Evolutionary conservation across 176 grass and related monocot species (phyloP).

Genomic region (Typha latifolia): DNA sequence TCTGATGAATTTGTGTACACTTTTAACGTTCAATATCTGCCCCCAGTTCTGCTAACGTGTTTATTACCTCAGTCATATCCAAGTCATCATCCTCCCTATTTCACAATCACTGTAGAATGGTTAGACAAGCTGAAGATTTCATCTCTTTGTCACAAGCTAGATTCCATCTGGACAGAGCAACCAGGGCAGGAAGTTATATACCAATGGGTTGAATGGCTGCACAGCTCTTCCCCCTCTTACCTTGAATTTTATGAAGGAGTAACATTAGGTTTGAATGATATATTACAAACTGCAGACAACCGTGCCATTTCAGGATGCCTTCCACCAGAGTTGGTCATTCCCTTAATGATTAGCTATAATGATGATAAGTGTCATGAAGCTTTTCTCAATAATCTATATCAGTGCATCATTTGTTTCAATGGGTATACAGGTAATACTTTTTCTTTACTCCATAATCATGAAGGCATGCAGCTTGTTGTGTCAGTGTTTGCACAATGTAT

Average conservation of each 20-base stretch:
- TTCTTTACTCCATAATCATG: background rate
- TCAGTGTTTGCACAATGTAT: background rate
- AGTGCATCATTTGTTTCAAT: constrained; percentile 64
- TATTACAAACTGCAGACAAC: constrained; percentile 26
- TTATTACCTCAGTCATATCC: constrained; percentile 38
- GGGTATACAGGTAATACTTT: constrained; percentile 38
- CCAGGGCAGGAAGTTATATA: constrained; percentile 45
- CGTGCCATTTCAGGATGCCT: constrained; percentile 28
- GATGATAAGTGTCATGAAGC: constrained; percentile 40
- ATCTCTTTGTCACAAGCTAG: constrained; percentile 37
- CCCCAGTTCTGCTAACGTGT: constrained; percentile 41
- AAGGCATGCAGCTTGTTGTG: constrained; percentile 1
- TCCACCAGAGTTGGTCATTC: constrained; percentile 47
- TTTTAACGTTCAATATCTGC: constrained; percentile 35
- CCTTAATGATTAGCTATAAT: constrained; percentile 57
- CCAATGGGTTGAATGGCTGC: constrained; percentile 48
- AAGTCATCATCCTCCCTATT: constrained; percentile 36
- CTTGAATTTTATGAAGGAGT: constrained; percentile 40
- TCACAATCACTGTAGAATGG: constrained; percentile 36
- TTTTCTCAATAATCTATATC: constrained; percentile 49
- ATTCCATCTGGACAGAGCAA: constrained; percentile 41
- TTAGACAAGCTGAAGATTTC: constrained; percentile 41
- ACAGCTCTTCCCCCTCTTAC: constrained; percentile 26
- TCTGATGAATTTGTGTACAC: constrained; percentile 26
- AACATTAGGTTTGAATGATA: constrained; percentile 32